These are phyloP conservation scores for Moniliella sp. DNA, from an alignment of 1,284 basidiomycete genomes.

Conservation along the genomic window DNA sequence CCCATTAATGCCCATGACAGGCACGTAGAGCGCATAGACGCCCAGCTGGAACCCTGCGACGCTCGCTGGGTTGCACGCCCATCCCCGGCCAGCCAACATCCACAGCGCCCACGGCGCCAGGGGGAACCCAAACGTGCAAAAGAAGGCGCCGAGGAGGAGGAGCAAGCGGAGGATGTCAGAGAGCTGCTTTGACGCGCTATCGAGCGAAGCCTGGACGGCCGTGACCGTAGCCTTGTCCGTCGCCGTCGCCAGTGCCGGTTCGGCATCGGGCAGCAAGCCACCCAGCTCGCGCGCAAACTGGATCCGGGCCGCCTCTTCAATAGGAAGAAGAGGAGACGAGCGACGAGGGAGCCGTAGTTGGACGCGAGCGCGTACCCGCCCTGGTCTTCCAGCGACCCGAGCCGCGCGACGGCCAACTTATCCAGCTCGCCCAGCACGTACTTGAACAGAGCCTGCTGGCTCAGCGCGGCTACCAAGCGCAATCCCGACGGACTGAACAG, in stretches of 20 bases:
- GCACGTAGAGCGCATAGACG: constrained; percentile 18
- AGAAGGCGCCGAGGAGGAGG: constrained; percentile 8
- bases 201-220: neutral
- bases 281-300: constrained; percentile 7
- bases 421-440: constrained; percentile 88
- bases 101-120: constrained; percentile 12
- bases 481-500: neutral
- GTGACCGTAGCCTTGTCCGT: neutral
- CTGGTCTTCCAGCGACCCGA: constrained; percentile 21
- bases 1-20: constrained; percentile 28
- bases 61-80: constrained; percentile 12
- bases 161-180: constrained; percentile 11
- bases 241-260: neutral
- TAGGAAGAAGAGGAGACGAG: constrained; percentile 25
- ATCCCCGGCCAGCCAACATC: constrained; percentile 18
- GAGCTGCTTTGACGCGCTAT: constrained; percentile 5
- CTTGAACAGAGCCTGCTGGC: constrained; percentile 65
- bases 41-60: constrained; percentile 15
- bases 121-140: constrained; percentile 16
- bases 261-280: neutral
- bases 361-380: constrained; percentile 29
- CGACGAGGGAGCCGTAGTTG: constrained; percentile 27
- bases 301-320: constrained; percentile 23
- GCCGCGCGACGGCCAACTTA: constrained; percentile 42
- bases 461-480: constrained; percentile 52